Conservation (phyloP, 352 stramenopile species). For the Pythium dissimile region DNA sequence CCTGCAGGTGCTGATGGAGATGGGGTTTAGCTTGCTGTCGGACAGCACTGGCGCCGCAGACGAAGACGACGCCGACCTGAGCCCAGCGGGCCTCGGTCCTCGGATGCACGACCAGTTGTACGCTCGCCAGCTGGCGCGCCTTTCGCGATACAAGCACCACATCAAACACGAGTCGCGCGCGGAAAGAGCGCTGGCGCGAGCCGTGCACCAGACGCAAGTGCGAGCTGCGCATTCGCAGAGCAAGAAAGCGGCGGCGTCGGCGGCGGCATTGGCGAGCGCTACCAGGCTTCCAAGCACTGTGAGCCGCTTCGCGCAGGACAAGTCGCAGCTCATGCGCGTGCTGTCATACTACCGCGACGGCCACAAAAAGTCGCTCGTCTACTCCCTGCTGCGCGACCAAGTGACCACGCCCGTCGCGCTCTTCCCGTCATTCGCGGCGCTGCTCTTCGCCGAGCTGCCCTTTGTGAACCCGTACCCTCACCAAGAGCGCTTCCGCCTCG, state of each 20-base stretch:
- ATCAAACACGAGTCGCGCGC: constrained; percentile 41
- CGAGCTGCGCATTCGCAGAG: constrained; percentile 11
- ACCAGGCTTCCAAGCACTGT: constrained; percentile 1
- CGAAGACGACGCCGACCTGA: constrained; percentile 5
- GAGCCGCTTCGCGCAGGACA: constrained; percentile 58
- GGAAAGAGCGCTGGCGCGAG: constrained; percentile 57
- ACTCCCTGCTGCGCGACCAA: constrained; percentile 85
- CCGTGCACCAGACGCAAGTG: constrained; percentile 30
- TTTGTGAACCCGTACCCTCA: constrained; percentile 91
- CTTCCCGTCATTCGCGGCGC: constrained; percentile 71
- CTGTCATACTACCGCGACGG: constrained; percentile 92
- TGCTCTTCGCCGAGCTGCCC: constrained; percentile 88
- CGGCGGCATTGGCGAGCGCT: neutral
- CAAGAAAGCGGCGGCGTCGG: constrained; percentile 8
- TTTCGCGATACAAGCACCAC: constrained; percentile 66
- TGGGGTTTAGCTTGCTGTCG: constrained; percentile 84
- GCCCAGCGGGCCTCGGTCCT: constrained; percentile 18
- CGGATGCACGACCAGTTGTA: constrained; percentile 78
- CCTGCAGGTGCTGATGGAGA: constrained; percentile 91
- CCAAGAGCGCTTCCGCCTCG: constrained; percentile 89
- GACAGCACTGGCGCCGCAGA: constrained; percentile 32
- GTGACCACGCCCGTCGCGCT: constrained; percentile 84
- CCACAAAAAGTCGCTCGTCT: constrained; percentile 92
- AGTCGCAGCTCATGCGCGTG: constrained; percentile 84
- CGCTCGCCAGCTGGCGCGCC: constrained; percentile 70